Conservation (phyloP, 192 early-diverging fungal genomes). For the Phycomyces nitens region DNA sequence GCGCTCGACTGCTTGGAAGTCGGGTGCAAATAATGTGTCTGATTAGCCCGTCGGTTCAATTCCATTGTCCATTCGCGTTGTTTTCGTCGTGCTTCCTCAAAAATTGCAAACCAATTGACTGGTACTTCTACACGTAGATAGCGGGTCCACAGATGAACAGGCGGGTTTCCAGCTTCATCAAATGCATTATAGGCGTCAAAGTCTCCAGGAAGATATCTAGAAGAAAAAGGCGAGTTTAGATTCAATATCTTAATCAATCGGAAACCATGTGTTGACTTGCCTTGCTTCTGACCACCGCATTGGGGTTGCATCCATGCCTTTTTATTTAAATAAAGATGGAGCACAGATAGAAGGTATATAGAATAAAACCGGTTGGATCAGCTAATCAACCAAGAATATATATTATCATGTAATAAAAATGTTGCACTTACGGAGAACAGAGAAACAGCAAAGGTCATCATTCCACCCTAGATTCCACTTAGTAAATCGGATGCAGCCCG, state of each 20-base stretch:
- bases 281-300: conserved; percentile 41
- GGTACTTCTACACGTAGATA: conserved; percentile 28
- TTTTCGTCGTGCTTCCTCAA: conserved; percentile 35
- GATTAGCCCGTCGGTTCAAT: not conserved
- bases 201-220: conserved; percentile 34
- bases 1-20: not conserved
- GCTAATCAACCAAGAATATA: not conserved
- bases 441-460: conserved; percentile 41
- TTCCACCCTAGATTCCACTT: conserved; percentile 31
- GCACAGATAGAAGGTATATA: too few relatives aligned
- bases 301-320: conserved; percentile 28
- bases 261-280: not conserved
- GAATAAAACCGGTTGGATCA: not conserved
- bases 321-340: too few relatives aligned
- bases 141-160: conserved; percentile 33
- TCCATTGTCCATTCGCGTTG: conserved; percentile 26
- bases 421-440: conserved; percentile 28
- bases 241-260: too few relatives aligned
- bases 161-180: conserved; percentile 36
- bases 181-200: conserved; percentile 36
- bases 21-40: not conserved
- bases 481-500: not conserved
- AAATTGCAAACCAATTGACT: conserved; percentile 32
- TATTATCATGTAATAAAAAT: not conserved
- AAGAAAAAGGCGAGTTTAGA: not conserved